Conservation (phyloP, 164 flowering plant species). For the Sedum album region DNA sequence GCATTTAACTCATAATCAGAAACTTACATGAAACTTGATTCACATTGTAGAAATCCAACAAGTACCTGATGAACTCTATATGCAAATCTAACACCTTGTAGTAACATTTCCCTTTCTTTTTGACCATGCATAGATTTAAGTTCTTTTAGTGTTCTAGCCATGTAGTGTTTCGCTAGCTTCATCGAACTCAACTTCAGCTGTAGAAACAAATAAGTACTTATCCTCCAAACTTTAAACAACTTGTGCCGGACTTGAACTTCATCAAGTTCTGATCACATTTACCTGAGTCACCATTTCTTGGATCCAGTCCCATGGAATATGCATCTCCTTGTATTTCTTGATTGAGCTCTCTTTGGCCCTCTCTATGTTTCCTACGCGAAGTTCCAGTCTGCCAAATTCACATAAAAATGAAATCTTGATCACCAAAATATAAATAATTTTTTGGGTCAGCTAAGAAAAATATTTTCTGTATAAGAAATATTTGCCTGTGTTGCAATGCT, state of each 20-base stretch:
- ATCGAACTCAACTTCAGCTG: slow-evolving; percentile 60
- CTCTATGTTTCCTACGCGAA: slow-evolving; percentile 34
- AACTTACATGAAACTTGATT: neutral
- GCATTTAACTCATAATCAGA: neutral
- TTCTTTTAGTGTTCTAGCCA: slow-evolving; percentile 42
- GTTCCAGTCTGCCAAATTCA: slow-evolving; percentile 47
- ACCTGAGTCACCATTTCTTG: slow-evolving; percentile 28
- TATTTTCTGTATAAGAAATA: slow-evolving; percentile 19
- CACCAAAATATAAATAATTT: neutral
- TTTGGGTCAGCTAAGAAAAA: neutral
- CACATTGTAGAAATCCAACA: neutral
- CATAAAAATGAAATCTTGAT: slow-evolving; percentile 4
- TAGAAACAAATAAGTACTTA: neutral
- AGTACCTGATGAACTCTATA: slow-evolving; percentile 13
- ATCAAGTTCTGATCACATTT: neutral
- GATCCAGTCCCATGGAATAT: slow-evolving; percentile 62
- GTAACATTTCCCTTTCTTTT: slow-evolving; percentile 37
- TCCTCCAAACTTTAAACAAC: neutral
- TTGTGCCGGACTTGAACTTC: neutral
- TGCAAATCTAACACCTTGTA: slow-evolving; percentile 17
- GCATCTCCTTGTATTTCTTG: slow-evolving; percentile 48
- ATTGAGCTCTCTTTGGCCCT: slow-evolving; percentile 41
- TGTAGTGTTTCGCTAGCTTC: slow-evolving; percentile 47
- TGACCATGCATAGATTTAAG: slow-evolving; percentile 21
- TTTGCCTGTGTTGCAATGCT: slow-evolving; percentile 69